Conservation (phyloP, 805 yeast species). For the Wickerhamomyces bovis region DNA sequence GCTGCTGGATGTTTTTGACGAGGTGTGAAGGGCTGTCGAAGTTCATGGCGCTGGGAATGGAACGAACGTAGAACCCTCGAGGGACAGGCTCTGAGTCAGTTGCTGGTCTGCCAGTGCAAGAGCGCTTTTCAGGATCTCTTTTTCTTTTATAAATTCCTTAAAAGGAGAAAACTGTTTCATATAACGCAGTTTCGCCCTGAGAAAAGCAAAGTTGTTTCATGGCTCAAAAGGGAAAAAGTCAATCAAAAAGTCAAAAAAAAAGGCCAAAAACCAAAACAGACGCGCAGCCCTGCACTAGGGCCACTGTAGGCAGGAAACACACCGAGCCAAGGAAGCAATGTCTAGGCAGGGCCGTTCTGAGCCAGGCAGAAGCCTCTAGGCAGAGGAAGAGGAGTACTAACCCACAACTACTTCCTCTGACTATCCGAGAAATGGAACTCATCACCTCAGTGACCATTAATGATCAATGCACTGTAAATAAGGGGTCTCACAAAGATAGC, state of each 20-base stretch:
- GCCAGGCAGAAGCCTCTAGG: too few species aligned
- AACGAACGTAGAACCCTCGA: neutral
- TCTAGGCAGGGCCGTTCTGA: too few species aligned
- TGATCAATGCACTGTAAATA: too few species aligned
- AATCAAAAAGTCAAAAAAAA: neutral
- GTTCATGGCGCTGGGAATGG: conserved; percentile 10
- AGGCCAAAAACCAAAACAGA: neutral
- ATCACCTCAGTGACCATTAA: too few species aligned
- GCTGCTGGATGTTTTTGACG: conserved; percentile 16
- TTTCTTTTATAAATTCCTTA: neutral
- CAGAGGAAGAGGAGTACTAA: too few species aligned
- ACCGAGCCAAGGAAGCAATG: neutral
- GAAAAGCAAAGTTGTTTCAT: neutral
- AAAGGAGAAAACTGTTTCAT: neutral
- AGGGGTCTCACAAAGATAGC: neutral
- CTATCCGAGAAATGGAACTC: too few species aligned
- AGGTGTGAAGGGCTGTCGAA: conserved; percentile 20
- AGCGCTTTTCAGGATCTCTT: neutral
- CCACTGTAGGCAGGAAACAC: neutral
- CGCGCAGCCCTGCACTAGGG: neutral
- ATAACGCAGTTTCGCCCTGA: neutral
- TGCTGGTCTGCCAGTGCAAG: neutral
- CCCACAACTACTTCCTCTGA: too few species aligned
- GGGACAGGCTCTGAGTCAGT: neutral
- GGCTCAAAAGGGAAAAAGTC: neutral